Evolutionary conservation across 208 protist genomes (phyloP).

Genomic region (Leishmania tarentolae): DNA sequence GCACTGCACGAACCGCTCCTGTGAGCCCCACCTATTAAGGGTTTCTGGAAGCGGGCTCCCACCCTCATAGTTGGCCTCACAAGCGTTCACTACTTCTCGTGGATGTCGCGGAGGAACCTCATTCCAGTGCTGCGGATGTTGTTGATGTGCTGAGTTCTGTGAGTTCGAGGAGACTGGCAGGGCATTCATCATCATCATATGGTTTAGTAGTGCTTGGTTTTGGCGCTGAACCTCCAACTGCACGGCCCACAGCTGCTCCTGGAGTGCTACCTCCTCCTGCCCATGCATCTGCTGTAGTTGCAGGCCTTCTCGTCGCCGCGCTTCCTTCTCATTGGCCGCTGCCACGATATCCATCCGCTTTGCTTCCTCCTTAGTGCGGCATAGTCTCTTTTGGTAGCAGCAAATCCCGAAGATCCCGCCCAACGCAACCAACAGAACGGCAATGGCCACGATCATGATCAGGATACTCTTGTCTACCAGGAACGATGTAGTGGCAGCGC

Average conservation of each 20-base stretch:
- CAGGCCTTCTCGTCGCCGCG: neutral
- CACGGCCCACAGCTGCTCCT: neutral
- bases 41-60: neutral
- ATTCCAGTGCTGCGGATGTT: neutral
- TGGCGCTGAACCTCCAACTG: slow-evolving; percentile 18
- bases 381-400: slow-evolving; percentile 5
- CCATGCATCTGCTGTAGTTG: slow-evolving; percentile 4
- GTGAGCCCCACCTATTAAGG: neutral
- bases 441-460: slow-evolving; percentile 5
- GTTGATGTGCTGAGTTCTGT: neutral
- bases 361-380: neutral
- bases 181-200: slow-evolving; percentile 1
- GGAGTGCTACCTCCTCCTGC: neutral
- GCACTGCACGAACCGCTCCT: neutral
- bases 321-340: neutral
- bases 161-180: slow-evolving; percentile 1
- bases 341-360: neutral
- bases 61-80: neutral
- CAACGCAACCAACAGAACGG: neutral
- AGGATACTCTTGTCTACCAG: slow-evolving; percentile 1
- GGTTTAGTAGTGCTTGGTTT: neutral
- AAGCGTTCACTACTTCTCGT: no score
- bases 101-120: neutral
- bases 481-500: neutral
- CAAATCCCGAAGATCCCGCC: slow-evolving; percentile 11